Conservation (phyloP, 306 rosid species). For the Sesbania bispinosa region DNA sequence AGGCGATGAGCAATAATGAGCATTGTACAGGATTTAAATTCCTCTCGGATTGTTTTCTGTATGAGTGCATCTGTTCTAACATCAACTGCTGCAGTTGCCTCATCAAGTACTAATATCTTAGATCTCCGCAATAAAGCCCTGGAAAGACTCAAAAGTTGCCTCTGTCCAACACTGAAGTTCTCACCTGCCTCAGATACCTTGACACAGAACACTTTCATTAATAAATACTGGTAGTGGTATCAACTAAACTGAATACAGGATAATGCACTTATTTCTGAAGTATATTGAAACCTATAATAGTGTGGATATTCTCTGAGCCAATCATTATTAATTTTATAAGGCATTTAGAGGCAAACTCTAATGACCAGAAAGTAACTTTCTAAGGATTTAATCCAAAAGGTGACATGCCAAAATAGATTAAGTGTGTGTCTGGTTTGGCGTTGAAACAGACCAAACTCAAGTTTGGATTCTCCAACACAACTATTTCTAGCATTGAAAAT, state of each 20-base stretch:
- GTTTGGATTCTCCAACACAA: no score
- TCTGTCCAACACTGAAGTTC: constrained; percentile 96
- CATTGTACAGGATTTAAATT: constrained; percentile 89
- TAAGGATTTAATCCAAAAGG: neutral
- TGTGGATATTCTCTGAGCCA: neutral
- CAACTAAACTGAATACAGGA: neutral
- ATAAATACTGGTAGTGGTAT: constrained; percentile 11
- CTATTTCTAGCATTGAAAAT: no score
- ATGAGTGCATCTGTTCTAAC: constrained; percentile 93
- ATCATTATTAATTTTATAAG: neutral
- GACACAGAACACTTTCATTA: constrained; percentile 23
- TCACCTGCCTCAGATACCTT: constrained; percentile 92
- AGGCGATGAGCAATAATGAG: constrained; percentile 88
- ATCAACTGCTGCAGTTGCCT: constrained; percentile 96
- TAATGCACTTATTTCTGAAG: neutral
- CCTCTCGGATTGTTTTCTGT: constrained; percentile 87
- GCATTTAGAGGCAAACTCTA: neutral
- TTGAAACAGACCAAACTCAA: no score
- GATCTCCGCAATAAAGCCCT: constrained; percentile 89
- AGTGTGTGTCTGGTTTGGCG: no score
- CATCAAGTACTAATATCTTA: constrained; percentile 90
- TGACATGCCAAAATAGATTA: neutral
- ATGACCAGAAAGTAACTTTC: neutral
- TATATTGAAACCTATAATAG: neutral
- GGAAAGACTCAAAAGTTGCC: constrained; percentile 87